Base-by-base conservation (phyloP, 2,329 filamentous ascomycete species). In the Macrophomina pseudophaseolina region DNA sequence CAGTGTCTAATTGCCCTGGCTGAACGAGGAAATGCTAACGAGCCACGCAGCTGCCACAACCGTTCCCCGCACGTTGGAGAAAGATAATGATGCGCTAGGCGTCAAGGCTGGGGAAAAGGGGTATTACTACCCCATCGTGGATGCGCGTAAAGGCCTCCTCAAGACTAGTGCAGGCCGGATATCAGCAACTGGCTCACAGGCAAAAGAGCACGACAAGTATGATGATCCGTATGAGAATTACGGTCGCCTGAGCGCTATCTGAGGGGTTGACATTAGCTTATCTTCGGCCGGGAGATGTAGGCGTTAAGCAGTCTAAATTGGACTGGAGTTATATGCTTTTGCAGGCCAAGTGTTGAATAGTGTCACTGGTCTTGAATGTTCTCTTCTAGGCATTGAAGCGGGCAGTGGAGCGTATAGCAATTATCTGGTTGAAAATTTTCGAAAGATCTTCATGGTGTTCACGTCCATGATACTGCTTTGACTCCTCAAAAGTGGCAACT, bases 111-210 rank as follows among this genome's bases (percentile, higher is more conserved):
- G 66, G n/a, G 69, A 66, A 23, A 69, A 68, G 48, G 71, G 66
- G 60, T 78, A 73, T 71, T 71, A 69, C 8, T 74, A 69, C 54
- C 72, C 75, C 9, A 60, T 77, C 5, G 75, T 79, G 52, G 75
- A 77, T 72, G 74, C 77, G 4, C 74, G 71, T 48, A 72, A 69
- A 49, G 77, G 76, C 1, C 53, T 73, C 54, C 59, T 78, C 66
- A 77, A 71, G 71, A 78, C 75, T n/a, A 72, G 69, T 63, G 68
- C 66, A n/a, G 74, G 75, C 2, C 66, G 76, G 30, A 77, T 79
- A 73, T 63, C 65, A 35, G 46, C 46, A 11, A 52, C 32, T 5
- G 46, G 56, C 11, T 66, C 70, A 66, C 33, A 71, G 70, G 71
- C 73, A 70, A 63, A 67, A n/a, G 73, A 75, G 60, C 71, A 75